phyloP scores from a whole-genome alignment of 2,329 filamentous ascomycete genomes.

The Orbilia brochopaga region DNA sequence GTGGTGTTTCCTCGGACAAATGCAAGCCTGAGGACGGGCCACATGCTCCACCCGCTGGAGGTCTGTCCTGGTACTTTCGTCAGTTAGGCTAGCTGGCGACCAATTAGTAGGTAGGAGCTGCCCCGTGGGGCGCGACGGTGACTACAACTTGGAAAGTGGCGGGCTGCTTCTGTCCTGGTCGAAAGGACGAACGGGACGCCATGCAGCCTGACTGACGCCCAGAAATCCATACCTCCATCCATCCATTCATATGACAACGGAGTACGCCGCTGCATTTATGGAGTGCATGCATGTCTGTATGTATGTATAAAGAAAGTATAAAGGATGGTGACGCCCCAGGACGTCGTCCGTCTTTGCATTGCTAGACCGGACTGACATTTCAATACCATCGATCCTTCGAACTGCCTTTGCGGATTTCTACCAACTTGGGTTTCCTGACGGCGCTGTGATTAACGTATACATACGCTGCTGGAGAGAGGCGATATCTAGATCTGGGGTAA shows the following conservation, averaged over 20 bases:
- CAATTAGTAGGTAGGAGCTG: no score
- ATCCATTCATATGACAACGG: slow-evolving; percentile 5
- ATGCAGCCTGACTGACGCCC: not conserved
- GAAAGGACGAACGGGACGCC: no score
- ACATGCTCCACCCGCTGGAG: slow-evolving; percentile 22
- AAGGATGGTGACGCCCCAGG: slow-evolving; percentile 14
- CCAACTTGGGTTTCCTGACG: no score
- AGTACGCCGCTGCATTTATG: no score
- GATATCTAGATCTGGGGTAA: not conserved
- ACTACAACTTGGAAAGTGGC: slow-evolving; percentile 1
- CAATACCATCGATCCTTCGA: no score
- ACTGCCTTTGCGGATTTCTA: no score
- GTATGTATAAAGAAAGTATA: slow-evolving; percentile 2
- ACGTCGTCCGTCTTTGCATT: no score
- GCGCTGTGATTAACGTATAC: no score
- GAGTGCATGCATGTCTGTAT: not conserved
- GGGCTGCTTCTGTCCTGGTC: not conserved
- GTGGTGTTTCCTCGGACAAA: slow-evolving; percentile 36
- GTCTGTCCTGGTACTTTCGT: no score
- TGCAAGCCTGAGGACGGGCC: slow-evolving; percentile 42
- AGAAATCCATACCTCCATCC: not conserved
- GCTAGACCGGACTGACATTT: no score
- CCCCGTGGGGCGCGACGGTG: slow-evolving; percentile 6
- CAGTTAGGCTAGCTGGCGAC: no score
- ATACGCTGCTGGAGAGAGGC: no score